Base-by-base conservation (phyloP, 805 yeast species). In the Priceomyces carsonii region DNA sequence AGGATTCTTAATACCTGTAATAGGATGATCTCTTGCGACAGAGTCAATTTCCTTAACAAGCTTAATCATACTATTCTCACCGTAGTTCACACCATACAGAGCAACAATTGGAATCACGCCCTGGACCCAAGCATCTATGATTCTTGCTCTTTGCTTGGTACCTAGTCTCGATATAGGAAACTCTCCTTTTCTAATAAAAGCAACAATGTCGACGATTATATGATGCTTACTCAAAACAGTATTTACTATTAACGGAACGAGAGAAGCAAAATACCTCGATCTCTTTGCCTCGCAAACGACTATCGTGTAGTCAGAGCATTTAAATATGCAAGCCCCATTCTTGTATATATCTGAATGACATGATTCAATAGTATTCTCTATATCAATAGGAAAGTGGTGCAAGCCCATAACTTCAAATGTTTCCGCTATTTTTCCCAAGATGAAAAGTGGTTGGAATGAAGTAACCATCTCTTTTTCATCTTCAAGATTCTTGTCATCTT, bases 331-430 rank as follows among this genome's bases (percentile, higher is more conserved):
- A 19, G 82, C 61, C 0, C 74, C 74, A 60, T 31, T 67, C 53
- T 54, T 79, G 80, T 32, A 90, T 69, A 37, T 93, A 72, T 39
- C 69, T 40, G 61, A 80, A 39, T 69, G 75, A 34, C 73, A 67
- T 6, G 69, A 59, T 39, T 68, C 73, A 19, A 69, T 66, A 10
- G 73, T 69, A 43, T 63, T 63, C 36, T 68, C 99, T 36, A 93
- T 75, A 57, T 93, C 99, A 16, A 70, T 63, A 1, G 95, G 95
- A 68, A 93, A 91, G 57, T 88, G 95, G 49, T 86, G 89, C 50
- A 93, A 66, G 0, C 99, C 99, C 66, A 86, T 71, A 3, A 84
- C 81, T 55, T 93, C 99, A 59, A 93, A 82, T 0, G 98, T 89
- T 45, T 85, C 91, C 5, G 85, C 77, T 26, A 93, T 81, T 32